phyloP scores from a whole-genome alignment of 768 basidiomycete species.

The Boletus reticuloceps region DNA sequence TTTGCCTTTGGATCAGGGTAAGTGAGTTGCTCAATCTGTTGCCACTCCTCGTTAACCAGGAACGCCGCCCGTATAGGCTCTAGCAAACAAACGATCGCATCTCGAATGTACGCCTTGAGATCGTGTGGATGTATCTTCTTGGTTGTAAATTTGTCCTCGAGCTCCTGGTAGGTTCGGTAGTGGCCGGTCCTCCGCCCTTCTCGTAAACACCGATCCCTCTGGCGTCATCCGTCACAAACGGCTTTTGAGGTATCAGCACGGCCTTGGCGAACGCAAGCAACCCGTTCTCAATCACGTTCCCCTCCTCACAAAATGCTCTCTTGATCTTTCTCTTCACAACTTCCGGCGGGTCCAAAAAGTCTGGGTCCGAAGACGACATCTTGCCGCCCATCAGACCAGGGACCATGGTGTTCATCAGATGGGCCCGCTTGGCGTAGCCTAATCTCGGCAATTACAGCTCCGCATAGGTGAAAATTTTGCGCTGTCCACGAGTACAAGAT shows the following conservation, averaged over 20 bases:
- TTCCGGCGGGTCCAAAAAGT: no score
- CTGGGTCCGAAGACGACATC: conserved; percentile 97
- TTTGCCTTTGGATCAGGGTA: conserved; percentile 79
- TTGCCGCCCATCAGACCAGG: conserved; percentile 93
- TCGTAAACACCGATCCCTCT: no score
- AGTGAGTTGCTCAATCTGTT: conserved; percentile 68
- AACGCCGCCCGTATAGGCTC: conserved; percentile 41
- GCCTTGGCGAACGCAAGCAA: conserved; percentile 80
- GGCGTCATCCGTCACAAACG: conserved; percentile 66
- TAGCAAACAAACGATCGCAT: conserved; percentile 65
- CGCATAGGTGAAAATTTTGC: no score
- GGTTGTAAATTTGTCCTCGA: conserved; percentile 72
- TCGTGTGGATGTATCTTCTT: conserved; percentile 87
- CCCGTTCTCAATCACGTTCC: conserved; percentile 85
- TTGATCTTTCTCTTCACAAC: conserved; percentile 87
- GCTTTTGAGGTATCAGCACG: conserved; percentile 80
- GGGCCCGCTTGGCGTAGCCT: no score
- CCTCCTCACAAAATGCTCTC: conserved; percentile 91
- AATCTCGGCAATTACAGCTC: no score
- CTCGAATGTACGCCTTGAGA: conserved; percentile 75
- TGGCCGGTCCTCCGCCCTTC: no score
- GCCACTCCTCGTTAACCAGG: conserved; percentile 76
- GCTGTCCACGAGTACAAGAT: no score
- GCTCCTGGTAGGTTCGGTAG: conserved; percentile 60
- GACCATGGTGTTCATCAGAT: no score